Evolutionary conservation across 2,329 filamentous ascomycete species (phyloP), one percentile per base, ranked within the genome.

Genomic region (Pseudocercospora macadamiae): DNA sequence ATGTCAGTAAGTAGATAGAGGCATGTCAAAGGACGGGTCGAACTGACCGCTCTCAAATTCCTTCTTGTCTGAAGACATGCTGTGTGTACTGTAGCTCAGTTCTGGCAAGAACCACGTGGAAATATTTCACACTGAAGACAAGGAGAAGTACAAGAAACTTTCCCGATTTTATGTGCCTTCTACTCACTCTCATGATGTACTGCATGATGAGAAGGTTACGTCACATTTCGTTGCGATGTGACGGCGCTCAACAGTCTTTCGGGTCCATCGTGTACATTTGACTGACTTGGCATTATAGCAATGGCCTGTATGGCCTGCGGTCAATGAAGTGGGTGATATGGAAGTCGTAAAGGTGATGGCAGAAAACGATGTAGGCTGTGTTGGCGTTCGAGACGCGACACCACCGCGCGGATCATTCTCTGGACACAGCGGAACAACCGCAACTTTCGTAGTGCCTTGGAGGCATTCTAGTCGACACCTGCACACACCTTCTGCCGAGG

Each of bases 61-160:
- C 25, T 59, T 51, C 52, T 67, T 68, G 71, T 72, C 64, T 71
- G 66, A 59, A 51, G 66, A 67, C 65, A 68, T 67, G 21, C 28
- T 64, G 37, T 6, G 5, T 26, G 42, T 47, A 3, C 21, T 16
- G 9, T 26, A 1, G 1, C 12, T 45, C 18, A n/a, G 21, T 23
- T 1, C 18, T 25, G 8, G 3, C 18, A 45, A 21, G 2, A 45
- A 12, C 16, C 3, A 39, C 9, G 21, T 21, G 14, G 42, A 25
- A 25, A 9, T 3, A 14, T 47, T 23, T 9, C n/a, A 25, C 16
- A 21, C 23, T 4, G 23, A 26, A 5, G 7, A 26, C 10, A 10
- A 26, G 42, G 16, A 14, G 2, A 14, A 16, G 34, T 10, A 44
- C 16, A 16, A 21, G 39, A 23, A 25, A 16, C 21, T n/a, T n/a